phyloP scores from a whole-genome alignment of 305 asterid species.

The Solanum aculeatissimum region DNA sequence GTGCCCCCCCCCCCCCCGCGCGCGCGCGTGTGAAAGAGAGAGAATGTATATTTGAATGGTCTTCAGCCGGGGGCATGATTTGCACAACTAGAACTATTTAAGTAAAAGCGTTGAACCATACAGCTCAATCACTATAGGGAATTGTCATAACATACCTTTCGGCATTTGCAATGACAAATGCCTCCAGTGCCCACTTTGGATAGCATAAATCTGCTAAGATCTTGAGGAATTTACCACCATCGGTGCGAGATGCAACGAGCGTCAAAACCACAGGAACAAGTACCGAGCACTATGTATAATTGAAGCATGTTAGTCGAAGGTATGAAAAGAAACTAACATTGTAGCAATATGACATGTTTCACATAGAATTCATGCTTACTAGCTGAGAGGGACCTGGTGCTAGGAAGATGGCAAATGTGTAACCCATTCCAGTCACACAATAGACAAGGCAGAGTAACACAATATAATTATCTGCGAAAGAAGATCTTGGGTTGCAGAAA shows the following conservation, averaged over 20 bases:
- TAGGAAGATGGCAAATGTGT: constrained; percentile 79
- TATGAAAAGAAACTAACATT: constrained; percentile 4
- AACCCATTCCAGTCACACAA: constrained; percentile 89
- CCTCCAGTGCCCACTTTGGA: constrained; percentile 97
- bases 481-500: constrained; percentile 85
- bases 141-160: constrained; percentile 42
- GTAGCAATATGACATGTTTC: not conserved
- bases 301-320: not conserved
- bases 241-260: constrained; percentile 60
- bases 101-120: not conserved
- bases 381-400: constrained; percentile 96
- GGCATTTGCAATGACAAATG: constrained; percentile 76
- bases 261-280: constrained; percentile 91
- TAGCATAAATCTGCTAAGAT: constrained; percentile 49
- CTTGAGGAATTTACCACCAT: constrained; percentile 32
- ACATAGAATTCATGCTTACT: constrained; percentile 28
- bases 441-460: constrained; percentile 88
- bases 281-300: constrained; percentile 58
- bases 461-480: constrained; percentile 56
- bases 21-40: not conserved
- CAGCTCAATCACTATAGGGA: not conserved
- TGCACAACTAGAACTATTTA: not conserved
- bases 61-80: not conserved
- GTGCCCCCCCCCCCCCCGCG: not conserved
- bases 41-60: not conserved